phyloP scores from a whole-genome alignment of 768 basidiomycete genomes.

The Hygrophorus pudorinus region DNA sequence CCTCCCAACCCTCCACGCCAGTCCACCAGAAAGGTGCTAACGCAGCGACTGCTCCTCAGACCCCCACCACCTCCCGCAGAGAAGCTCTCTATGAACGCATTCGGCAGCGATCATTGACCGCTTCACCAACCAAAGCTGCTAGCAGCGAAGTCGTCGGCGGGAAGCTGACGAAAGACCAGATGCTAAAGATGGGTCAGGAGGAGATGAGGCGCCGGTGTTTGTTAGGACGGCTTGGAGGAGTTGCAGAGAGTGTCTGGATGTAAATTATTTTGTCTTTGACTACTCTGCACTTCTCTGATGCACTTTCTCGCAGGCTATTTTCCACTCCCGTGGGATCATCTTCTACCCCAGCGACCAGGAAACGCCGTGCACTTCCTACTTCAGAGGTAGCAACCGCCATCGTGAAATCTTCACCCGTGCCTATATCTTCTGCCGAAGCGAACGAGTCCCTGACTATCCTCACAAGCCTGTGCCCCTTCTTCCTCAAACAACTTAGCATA shows the following conservation, averaged over 20 bases:
- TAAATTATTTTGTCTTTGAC: constrained; percentile 23
- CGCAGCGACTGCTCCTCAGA: constrained; percentile 49
- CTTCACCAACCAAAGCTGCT: constrained; percentile 53
- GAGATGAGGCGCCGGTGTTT: constrained; percentile 69
- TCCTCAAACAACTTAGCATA: constrained; percentile 55
- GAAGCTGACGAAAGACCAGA: constrained; percentile 52
- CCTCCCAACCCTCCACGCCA: constrained; percentile 53
- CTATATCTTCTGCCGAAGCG: constrained; percentile 70
- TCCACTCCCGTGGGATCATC: constrained; percentile 48
- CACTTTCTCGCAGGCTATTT: constrained; percentile 46
- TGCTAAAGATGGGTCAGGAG: constrained; percentile 66
- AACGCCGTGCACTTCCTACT: constrained; percentile 59
- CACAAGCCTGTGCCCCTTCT: constrained; percentile 68
- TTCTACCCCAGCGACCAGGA: constrained; percentile 47
- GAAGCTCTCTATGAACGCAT: constrained; percentile 77
- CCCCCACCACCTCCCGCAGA: constrained; percentile 66
- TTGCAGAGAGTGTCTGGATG: constrained; percentile 91
- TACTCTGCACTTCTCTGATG: not conserved
- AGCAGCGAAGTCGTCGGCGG: constrained; percentile 30
- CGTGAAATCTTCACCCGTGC: constrained; percentile 73
- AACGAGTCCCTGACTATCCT: constrained; percentile 64
- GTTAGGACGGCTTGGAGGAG: constrained; percentile 64
- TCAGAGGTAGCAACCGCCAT: constrained; percentile 60
- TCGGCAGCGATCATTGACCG: constrained; percentile 58
- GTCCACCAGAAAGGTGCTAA: constrained; percentile 47